Evolutionary conservation across 73 alveolate genomes (phyloP).

Genomic region (Paramecium pentaurelia): DNA sequence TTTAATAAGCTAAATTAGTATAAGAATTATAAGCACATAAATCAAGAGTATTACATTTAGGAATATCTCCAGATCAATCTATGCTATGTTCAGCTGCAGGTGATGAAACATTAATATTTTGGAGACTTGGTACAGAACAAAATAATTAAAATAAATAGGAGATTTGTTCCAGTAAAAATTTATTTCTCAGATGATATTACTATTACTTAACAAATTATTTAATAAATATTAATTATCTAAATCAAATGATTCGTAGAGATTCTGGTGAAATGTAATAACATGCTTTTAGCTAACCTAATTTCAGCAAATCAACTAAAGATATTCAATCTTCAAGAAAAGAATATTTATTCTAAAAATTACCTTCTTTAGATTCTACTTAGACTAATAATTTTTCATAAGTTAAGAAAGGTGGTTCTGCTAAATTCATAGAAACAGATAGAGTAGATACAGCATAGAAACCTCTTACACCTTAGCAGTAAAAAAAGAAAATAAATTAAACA

Average conservation of each 20-base stretch:
- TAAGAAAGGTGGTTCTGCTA: neutral
- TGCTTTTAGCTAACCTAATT: neutral
- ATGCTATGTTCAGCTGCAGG: constrained; percentile 97
- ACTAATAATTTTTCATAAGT: neutral
- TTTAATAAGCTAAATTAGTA: constrained; percentile 73
- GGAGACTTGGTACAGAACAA: constrained; percentile 70
- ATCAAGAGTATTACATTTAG: constrained; percentile 85
- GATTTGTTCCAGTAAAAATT: neutral
- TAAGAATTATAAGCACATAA: constrained; percentile 97
- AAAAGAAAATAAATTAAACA: neutral
- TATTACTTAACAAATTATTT: neutral
- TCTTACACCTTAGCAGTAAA: neutral
- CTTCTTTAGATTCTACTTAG: neutral
- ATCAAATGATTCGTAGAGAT: neutral
- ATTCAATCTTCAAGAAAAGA: neutral
- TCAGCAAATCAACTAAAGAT: neutral
- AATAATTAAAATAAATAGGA: neutral
- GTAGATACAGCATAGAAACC: neutral
- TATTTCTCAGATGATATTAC: constrained; percentile 9
- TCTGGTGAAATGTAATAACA: neutral
- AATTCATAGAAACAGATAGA: neutral
- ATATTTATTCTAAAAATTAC: neutral
- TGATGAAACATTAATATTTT: constrained; percentile 99
- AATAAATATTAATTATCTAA: neutral
- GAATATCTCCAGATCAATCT: constrained; percentile 98